These are phyloP conservation scores for Colletotrichum sp. DNA, from an alignment of 2,329 filamentous ascomycete genomes.

Conservation along the genomic window DNA sequence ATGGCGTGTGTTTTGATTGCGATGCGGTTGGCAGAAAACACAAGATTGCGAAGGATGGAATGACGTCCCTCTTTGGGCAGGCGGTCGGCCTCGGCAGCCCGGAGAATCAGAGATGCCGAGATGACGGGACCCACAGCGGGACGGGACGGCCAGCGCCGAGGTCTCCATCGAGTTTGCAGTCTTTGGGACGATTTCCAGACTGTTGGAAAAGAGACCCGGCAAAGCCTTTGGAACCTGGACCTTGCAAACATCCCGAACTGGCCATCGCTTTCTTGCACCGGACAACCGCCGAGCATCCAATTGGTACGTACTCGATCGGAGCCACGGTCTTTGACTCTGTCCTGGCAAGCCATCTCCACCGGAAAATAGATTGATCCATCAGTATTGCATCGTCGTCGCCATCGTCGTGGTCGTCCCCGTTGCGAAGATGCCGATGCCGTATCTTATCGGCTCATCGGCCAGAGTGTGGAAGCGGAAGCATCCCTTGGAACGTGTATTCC, in stretches of 20 bases:
- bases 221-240: constrained; percentile 18
- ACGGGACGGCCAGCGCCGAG: constrained; percentile 22
- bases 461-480: not conserved
- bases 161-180: constrained; percentile 12
- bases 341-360: not conserved
- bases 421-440: not conserved
- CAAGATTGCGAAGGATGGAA: constrained; percentile 14
- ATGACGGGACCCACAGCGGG: constrained; percentile 1
- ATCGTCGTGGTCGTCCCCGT: not conserved
- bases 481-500: constrained; percentile 4
- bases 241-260: constrained; percentile 18
- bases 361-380: not conserved
- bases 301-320: not conserved
- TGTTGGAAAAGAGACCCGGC: constrained; percentile 6
- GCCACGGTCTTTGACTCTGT: not conserved
- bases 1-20: constrained; percentile 16
- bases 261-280: not conserved
- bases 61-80: constrained; percentile 12
- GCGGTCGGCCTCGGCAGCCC: not conserved
- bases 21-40: constrained; percentile 26
- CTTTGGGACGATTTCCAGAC: constrained; percentile 15
- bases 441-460: not conserved
- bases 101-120: not conserved
- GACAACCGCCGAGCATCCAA: not conserved
- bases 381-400: not conserved